phyloP scores from a whole-genome alignment of 352 stramenopile genomes.

The Globisporangium cystogenes region DNA sequence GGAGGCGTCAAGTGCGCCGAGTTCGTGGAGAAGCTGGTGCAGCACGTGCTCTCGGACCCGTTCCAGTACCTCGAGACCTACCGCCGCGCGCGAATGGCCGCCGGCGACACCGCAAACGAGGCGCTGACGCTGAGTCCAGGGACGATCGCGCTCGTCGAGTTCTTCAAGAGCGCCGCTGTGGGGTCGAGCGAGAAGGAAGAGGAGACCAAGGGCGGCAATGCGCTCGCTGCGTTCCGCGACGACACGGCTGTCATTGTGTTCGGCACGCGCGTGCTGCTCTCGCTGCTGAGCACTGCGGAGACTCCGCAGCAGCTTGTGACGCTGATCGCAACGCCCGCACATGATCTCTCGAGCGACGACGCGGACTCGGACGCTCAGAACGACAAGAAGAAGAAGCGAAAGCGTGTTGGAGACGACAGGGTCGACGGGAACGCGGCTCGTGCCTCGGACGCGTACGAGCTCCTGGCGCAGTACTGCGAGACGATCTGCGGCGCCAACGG shows the following conservation, averaged over 20 bases:
- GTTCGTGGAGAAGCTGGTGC: conserved; percentile 43
- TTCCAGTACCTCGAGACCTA: conserved; percentile 36
- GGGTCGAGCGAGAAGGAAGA: not conserved
- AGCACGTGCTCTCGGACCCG: conserved; percentile 37
- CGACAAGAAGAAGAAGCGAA: conserved; percentile 18
- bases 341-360: not conserved
- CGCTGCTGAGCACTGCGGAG: conserved; percentile 25
- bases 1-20: conserved; percentile 27
- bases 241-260: conserved; percentile 29
- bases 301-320: conserved; percentile 30
- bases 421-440: not conserved
- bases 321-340: conserved; percentile 23
- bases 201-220: not conserved
- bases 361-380: not conserved
- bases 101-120: not conserved
- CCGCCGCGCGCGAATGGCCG: conserved; percentile 13
- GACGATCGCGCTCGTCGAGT: conserved; percentile 42
- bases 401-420: not conserved
- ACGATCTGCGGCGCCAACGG: not conserved
- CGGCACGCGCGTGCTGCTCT: conserved; percentile 33
- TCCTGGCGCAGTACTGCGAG: conserved; percentile 27
- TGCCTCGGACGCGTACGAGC: conserved; percentile 26
- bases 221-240: conserved; percentile 16
- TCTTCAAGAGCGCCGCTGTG: conserved; percentile 23
- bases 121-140: conserved; percentile 32